Evolutionary conservation across 2,329 filamentous ascomycete genomes (phyloP).

Genomic region (Exophiala bonariae): DNA sequence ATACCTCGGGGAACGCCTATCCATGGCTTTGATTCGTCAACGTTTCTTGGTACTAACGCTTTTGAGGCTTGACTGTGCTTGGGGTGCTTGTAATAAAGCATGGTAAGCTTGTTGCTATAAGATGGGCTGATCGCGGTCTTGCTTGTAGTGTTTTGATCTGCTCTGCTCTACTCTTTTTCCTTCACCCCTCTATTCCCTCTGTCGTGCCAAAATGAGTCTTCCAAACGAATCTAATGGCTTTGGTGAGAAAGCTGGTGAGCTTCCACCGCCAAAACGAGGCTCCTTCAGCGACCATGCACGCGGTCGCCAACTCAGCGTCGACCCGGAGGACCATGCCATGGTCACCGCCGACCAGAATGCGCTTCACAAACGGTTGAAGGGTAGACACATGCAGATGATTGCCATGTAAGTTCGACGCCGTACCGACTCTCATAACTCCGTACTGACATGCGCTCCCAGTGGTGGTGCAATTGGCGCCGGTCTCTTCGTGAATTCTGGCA

Average conservation of each 20-base stretch:
- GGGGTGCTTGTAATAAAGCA: constrained; percentile 8
- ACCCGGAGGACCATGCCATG: constrained; percentile 18
- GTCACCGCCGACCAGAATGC: constrained; percentile 18
- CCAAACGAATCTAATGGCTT: constrained; percentile 15
- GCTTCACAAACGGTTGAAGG: constrained; percentile 23
- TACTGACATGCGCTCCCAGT: constrained; percentile 16
- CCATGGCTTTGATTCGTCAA: constrained; percentile 8
- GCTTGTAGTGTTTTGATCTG: neutral
- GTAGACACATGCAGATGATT: constrained; percentile 28
- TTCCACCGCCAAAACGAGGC: neutral
- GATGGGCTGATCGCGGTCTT: constrained; percentile 14
- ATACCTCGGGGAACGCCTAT: constrained; percentile 7
- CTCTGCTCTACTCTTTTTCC: constrained; percentile 7
- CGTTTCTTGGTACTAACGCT: constrained; percentile 10
- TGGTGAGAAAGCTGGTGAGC: constrained; percentile 18
- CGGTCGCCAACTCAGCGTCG: constrained; percentile 29
- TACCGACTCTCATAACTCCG: constrained; percentile 1
- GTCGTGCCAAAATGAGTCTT: constrained; percentile 19
- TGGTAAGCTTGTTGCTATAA: constrained; percentile 21
- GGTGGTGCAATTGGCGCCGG: constrained; percentile 38
- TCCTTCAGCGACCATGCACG: constrained; percentile 11
- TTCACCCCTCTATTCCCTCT: constrained; percentile 7
- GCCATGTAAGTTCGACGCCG: constrained; percentile 41
- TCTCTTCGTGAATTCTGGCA: constrained; percentile 43
- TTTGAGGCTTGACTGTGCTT: constrained; percentile 11